Base-by-base conservation (phyloP, 2,329 filamentous ascomycete species). In the Epichloe hybrida region DNA sequence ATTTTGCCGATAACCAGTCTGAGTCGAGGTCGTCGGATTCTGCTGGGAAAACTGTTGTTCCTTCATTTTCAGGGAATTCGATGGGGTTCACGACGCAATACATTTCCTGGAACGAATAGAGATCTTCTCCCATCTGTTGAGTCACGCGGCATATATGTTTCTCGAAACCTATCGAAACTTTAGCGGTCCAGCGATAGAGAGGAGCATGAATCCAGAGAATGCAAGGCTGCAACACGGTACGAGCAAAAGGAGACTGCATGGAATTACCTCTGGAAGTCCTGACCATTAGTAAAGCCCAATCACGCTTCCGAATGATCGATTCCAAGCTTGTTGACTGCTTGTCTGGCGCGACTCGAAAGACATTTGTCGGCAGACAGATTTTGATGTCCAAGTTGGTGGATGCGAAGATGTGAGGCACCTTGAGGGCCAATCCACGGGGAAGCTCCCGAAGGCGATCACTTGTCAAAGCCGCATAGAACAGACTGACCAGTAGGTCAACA, bases 401-500 rank as follows among this genome's bases (percentile, higher is more conserved):
- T 27, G 5, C 15, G 17, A 37, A 12, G 9, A 50, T n/a, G 21
- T 9, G 37, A 12, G 64, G 61, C 8, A 65, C 64, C 46, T 62
- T 66, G n/a, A 73, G 57, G 2, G 57, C 58, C 13, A 75, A 58
- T 1, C 74, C 73, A 0, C 57, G 54, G 0, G 74, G 75, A 49
- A 72, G 69, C 38, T 72, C 65, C 6, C 73, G 69, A 21, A 75
- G 64, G 1, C 56, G 64, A 36, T 64, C 66, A 12, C 46, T 54
- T 9, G 52, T 52, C 5, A 81, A 72, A 45, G 80, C 78, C 12
- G 69, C 62, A 61, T 89, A 93, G 63, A 88, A 90, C 61, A 96
- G 86, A 64, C 81, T 90, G 45, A 94, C 68, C 0, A 96, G 74
- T 2, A 96, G 72, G 61, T 96, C 90, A 12, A 95, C 86, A 1